These are phyloP conservation scores for Perkinsela sp. DNA, from an alignment of 208 protist genomes.

Conservation along the genomic window DNA sequence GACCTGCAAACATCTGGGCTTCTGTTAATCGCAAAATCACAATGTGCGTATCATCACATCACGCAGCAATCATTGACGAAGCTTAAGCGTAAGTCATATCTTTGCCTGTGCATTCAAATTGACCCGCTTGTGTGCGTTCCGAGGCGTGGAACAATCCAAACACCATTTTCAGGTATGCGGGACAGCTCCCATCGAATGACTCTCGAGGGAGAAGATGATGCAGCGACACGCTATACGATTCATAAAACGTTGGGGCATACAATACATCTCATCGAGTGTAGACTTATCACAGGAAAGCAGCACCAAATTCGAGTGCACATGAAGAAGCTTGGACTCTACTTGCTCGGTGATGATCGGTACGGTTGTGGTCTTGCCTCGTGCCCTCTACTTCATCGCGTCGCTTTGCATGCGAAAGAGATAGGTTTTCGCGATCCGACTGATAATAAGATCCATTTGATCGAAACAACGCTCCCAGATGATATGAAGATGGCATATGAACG, in stretches of 20 bases:
- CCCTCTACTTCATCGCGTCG: not conserved
- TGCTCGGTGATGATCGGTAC: not conserved
- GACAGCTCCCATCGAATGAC: not conserved
- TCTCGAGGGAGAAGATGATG: not conserved
- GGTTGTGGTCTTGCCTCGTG: not conserved
- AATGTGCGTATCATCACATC: not conserved
- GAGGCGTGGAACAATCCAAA: not conserved
- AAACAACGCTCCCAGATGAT: not conserved
- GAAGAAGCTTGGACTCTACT: not conserved
- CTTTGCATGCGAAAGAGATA: not conserved
- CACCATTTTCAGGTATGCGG: not conserved
- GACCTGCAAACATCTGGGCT: not conserved
- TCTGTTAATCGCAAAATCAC: not conserved
- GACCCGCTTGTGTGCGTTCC: not conserved
- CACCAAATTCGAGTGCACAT: not conserved
- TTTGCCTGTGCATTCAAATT: not conserved
- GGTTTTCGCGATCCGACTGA: not conserved
- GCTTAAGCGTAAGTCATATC: not conserved
- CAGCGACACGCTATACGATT: not conserved
- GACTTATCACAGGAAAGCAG: not conserved
- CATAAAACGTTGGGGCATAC: not conserved
- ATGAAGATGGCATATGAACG: not conserved
- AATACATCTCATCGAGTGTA: not conserved
- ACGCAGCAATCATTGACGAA: not conserved
- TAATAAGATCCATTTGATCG: not conserved